These are phyloP conservation scores for Diaporthe sp. DNA, from an alignment of 2,329 filamentous ascomycete species.

Conservation along the genomic window DNA sequence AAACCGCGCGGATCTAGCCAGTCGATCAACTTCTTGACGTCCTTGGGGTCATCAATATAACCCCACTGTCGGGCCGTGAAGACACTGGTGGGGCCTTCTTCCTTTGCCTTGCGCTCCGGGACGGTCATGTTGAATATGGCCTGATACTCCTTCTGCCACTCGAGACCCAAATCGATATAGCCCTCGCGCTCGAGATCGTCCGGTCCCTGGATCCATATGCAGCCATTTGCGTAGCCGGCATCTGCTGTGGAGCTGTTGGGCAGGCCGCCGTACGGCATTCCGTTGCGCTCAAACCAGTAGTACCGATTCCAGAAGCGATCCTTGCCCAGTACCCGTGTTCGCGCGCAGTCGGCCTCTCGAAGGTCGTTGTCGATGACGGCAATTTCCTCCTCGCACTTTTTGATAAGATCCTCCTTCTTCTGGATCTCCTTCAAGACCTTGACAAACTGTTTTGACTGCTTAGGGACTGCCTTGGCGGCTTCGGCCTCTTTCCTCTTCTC, in stretches of 20 bases:
- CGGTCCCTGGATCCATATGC: constrained; percentile 96
- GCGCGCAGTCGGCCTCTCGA: constrained; percentile 91
- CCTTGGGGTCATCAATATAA: constrained; percentile 85
- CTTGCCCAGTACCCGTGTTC: constrained; percentile 89
- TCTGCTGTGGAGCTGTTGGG: constrained; percentile 88
- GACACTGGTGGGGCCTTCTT: constrained; percentile 87
- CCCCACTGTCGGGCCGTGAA: constrained; percentile 87
- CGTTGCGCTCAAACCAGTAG: constrained; percentile 99
- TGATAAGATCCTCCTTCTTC: constrained; percentile 84
- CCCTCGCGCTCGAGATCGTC: constrained; percentile 88
- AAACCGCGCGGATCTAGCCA: constrained; percentile 92
- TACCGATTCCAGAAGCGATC: constrained; percentile 99
- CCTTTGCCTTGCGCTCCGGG: constrained; percentile 83
- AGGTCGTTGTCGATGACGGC: constrained; percentile 89
- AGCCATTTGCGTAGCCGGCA: constrained; percentile 92
- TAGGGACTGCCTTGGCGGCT: constrained; percentile 74
- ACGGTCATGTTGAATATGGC: constrained; percentile 85
- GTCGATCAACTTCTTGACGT: constrained; percentile 81
- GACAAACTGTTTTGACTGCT: constrained; percentile 89
- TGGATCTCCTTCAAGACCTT: constrained; percentile 91
- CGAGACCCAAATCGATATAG: constrained; percentile 82
- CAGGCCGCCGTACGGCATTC: constrained; percentile 93
- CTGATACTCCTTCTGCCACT: constrained; percentile 81
- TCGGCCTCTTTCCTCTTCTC: constrained; percentile 76
- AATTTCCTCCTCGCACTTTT: constrained; percentile 87